Evolutionary conservation across 1,284 basidiomycete genomes (phyloP), one percentile per base, ranked within the genome.

Genomic region (Hypsizygus ulmarius): DNA sequence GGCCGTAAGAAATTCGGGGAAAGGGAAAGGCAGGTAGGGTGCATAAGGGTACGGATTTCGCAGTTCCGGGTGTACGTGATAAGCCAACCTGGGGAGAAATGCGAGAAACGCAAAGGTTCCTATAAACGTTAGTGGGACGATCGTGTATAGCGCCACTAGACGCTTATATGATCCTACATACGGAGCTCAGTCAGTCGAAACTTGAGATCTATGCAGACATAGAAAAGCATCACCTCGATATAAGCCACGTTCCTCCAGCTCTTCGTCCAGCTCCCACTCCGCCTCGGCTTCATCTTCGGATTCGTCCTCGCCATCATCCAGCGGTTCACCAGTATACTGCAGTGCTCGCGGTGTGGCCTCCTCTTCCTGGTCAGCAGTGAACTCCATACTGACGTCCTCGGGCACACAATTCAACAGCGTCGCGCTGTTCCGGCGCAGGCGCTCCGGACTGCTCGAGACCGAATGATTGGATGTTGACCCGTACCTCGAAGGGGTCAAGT

Each of bases 1-100:
- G 0, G 84, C 75, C 37, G 78, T 63, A 40, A 85, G 59, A 21
- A 84, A 53, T 61, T 87, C 82, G 3, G 79, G 77, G 19, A 84
- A 55, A 0, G 85, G 83, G 30, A 73, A 77, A 2, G 77, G 79
- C 52, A 84, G 70, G 59, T 71, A 70, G 2, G 71, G 66, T 4
- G 71, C 62, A 48, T 77, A 73, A 6, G 70, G 65, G 39, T 69
- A 72, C 5, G 71, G 54, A 11, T 59, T 50, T 34, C 51, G 52
- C 5, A 55, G 62, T 5, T 63, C 61, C 12, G 70, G 72, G 66
- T 79, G 83, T 25, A 73, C 63, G 37, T 78, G 49, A 15, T 54
- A 49, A 25, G 21, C 21, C 21, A 25, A 7, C 7, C 21, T 7
- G 0, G 81, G 82, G 1, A 82, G 64, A 5, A 70, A 36, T 0